A percentile compares a stretch with the other conserved stretches of the same genome.
phyloP scores from a whole-genome alignment of 2,329 filamentous ascomycete species.

The Elsinoe australis region DNA sequence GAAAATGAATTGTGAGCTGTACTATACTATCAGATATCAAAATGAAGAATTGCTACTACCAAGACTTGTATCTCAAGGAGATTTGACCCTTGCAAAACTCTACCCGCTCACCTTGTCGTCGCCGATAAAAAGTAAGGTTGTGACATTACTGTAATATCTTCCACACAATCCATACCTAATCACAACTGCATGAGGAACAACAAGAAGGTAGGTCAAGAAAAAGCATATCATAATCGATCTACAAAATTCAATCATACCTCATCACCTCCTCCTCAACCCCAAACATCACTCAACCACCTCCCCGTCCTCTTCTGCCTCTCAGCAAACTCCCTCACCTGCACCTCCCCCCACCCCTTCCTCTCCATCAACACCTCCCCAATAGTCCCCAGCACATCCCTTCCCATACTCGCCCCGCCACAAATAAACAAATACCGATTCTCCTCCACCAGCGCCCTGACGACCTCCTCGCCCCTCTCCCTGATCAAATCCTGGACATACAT shows the following conservation, averaged over 20 bases:
- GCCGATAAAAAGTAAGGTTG: no score
- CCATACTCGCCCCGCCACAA: slow-evolving; percentile 37
- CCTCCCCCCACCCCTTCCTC: slow-evolving; percentile 19
- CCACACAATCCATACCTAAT: no score
- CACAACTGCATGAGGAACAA: no score
- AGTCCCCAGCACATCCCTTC: slow-evolving; percentile 38
- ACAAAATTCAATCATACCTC: no score
- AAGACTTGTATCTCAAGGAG: no score
- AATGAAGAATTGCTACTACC: no score
- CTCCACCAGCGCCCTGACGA: slow-evolving; percentile 28
- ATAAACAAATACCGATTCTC: slow-evolving; percentile 37
- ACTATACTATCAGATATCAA: no score
- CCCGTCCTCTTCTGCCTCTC: slow-evolving; percentile 24
- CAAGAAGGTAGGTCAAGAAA: background rate
- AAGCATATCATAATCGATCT: no score
- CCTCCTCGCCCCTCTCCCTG: slow-evolving; percentile 27
- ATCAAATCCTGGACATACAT: slow-evolving; percentile 36
- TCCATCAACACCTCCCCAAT: slow-evolving; percentile 24
- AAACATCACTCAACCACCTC: slow-evolving; percentile 26
- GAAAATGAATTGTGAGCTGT: no score
- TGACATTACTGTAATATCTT: no score
- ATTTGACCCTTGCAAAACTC: no score
- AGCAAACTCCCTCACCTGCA: slow-evolving; percentile 20
- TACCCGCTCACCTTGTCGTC: no score
- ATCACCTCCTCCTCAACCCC: slow-evolving; percentile 19